These are phyloP conservation scores for Backusella liffmaniae DNA, from an alignment of 192 early-diverging fungal genomes.

Conservation along the genomic window DNA sequence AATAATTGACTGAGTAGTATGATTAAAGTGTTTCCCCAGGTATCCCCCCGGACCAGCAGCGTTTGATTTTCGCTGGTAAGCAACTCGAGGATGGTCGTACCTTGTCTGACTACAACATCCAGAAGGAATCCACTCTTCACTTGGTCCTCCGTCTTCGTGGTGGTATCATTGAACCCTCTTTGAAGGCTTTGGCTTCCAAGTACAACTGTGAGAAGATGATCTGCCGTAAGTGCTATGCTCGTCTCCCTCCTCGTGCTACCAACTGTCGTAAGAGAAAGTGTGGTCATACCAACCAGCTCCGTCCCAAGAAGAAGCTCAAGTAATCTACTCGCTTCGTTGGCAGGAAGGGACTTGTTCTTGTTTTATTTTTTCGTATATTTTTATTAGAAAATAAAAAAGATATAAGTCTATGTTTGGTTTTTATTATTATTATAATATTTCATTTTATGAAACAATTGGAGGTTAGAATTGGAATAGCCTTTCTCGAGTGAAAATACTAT, in stretches of 20 bases:
- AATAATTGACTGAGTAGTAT: neutral
- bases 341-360: neutral
- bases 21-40: conserved; percentile 37
- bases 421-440: neutral
- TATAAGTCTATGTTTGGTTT: neutral
- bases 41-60: conserved; percentile 99
- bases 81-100: conserved; percentile 99
- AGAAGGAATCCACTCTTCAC: conserved; percentile 99
- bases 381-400: neutral
- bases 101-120: conserved; percentile 99
- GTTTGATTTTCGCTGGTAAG: conserved; percentile 99
- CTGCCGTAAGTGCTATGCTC: conserved; percentile 99
- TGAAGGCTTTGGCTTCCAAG: conserved; percentile 97
- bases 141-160: conserved; percentile 96
- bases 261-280: conserved; percentile 99
- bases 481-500: neutral
- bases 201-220: conserved; percentile 99
- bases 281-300: conserved; percentile 99
- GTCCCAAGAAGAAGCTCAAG: conserved; percentile 92
- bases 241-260: conserved; percentile 98
- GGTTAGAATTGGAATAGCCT: no score
- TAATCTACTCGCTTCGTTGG: conserved; percentile 13
- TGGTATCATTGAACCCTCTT: conserved; percentile 97
- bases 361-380: neutral
- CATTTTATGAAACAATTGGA: neutral